phyloP scores from a whole-genome alignment of 495 filamentous ascomycete species.

The Penicillium samsonianum region DNA sequence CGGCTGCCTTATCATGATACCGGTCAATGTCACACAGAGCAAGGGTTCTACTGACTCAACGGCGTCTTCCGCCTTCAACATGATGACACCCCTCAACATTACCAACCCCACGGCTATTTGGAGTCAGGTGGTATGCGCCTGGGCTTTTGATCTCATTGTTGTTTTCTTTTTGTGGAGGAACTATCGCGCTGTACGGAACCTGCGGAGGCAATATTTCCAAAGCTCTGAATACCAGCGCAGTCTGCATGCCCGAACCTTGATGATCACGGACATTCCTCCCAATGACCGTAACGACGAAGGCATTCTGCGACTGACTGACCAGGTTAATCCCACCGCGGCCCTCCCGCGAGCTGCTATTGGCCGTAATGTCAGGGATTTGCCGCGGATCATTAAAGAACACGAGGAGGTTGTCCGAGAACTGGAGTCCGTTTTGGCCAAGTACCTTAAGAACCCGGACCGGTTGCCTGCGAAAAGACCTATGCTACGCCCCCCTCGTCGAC shows the following conservation, averaged over 20 bases:
- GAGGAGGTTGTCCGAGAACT: slow-evolving; percentile 76
- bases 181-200: slow-evolving; percentile 67
- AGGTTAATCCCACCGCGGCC: slow-evolving; percentile 70
- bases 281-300: slow-evolving; percentile 78
- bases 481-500: slow-evolving; percentile 73
- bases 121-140: slow-evolving; percentile 81
- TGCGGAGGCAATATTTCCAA: slow-evolving; percentile 80
- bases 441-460: slow-evolving; percentile 81
- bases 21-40: slow-evolving; percentile 69
- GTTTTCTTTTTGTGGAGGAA: slow-evolving; percentile 87
- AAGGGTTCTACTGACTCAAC: slow-evolving; percentile 26
- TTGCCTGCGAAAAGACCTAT: slow-evolving; percentile 77
- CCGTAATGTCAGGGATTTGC: slow-evolving; percentile 86
- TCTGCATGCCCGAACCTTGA: slow-evolving; percentile 85
- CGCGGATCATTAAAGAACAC: slow-evolving; percentile 80
- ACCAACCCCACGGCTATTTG: slow-evolving; percentile 54
- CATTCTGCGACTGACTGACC: slow-evolving; percentile 74
- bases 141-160: slow-evolving; percentile 73
- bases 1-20: slow-evolving; percentile 79
- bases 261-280: slow-evolving; percentile 86
- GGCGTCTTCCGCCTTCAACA: slow-evolving; percentile 44
- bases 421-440: slow-evolving; percentile 81
- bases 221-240: slow-evolving; percentile 87
- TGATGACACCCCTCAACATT: slow-evolving; percentile 56
- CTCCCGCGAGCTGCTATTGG: slow-evolving; percentile 81